Evolutionary conservation across 1,284 basidiomycete genomes (phyloP), one percentile per base, ranked within the genome.

Genomic region (Sphaerobolus stellatus): DNA sequence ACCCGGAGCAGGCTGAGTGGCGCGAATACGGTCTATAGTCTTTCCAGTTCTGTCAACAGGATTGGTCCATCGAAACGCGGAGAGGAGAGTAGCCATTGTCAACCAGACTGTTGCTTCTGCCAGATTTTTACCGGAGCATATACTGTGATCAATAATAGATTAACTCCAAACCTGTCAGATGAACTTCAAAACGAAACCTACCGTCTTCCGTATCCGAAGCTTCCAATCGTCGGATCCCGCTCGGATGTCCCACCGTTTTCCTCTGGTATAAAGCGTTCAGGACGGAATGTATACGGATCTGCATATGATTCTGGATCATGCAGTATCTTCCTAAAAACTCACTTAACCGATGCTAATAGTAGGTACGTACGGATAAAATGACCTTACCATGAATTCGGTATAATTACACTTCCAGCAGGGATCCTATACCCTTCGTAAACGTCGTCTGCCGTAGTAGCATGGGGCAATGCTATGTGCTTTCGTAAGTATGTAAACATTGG

Each of bases 91-190:
- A 0, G 72, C 73, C 11, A 73, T 56, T 2, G 69, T 65, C 36
- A 77, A 69, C 70, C 71, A 77, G 18, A 76, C 50, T 16, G 71
- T 63, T 2, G 68, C 66, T 31, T 61, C 57, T 0, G 74, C 75
- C 44, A 78, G 64, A 53, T 72, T 65, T 24, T 68, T 60, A 9
- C 75, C 75, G 4, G 75, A 71, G 52, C 75, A 77, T 27, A 75
- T 67, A 22, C 47, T 52, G 20, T 9, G 40, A 18, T 29, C 33
- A 22, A 22, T 9, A 22, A 43, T 13, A 9, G 41, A 22, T 43
- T 13, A 11, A 43, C 22, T 9, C 13, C 9, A 11, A 11, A 34
- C 13, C 13, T 43, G 41, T 13, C 20, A 43, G 33, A 34, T 34
- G n/a, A n/a, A n/a, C n/a, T n/a, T 34, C 20, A 22, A 43, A 22